These are phyloP conservation scores for Geotrichum histeridarum DNA, from an alignment of 1,139 yeast species.

Conservation along the genomic window DNA sequence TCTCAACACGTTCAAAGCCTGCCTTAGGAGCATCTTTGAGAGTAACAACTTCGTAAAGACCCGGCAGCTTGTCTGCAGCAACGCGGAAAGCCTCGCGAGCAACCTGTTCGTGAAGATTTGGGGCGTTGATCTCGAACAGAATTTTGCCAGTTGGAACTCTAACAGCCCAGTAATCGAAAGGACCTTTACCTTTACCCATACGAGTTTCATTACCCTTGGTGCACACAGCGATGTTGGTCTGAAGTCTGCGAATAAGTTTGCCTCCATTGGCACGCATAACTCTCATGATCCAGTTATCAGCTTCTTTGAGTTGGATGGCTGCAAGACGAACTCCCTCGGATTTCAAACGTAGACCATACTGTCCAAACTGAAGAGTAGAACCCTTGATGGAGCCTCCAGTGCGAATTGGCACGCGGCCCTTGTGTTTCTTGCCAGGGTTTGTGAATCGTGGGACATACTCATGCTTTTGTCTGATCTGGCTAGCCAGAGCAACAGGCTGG, in stretches of 20 bases:
- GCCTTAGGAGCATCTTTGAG: conserved; percentile 63
- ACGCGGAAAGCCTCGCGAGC: conserved; percentile 90
- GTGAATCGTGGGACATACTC: conserved; percentile 84
- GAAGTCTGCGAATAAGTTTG: conserved; percentile 69
- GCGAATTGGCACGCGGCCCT: conserved; percentile 91
- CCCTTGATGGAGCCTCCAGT: conserved; percentile 94
- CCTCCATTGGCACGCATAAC: conserved; percentile 70
- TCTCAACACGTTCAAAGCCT: conserved; percentile 51
- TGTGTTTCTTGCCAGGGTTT: conserved; percentile 72
- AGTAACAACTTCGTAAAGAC: conserved; percentile 79
- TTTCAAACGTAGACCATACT: conserved; percentile 79
- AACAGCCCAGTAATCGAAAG: conserved; percentile 94
- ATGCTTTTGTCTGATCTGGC: conserved; percentile 44
- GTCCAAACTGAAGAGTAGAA: conserved; percentile 72
- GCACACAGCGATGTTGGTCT: conserved; percentile 85
- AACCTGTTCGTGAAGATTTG: conserved; percentile 73
- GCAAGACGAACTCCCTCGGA: conserved; percentile 80
- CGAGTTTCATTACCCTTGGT: conserved; percentile 97
- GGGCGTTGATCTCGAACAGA: conserved; percentile 78
- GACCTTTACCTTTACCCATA: conserved; percentile 99
- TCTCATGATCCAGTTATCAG: conserved; percentile 79
- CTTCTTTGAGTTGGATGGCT: conserved; percentile 89
- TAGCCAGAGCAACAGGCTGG: not conserved
- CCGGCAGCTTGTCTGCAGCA: conserved; percentile 78
- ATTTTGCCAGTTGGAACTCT: conserved; percentile 95